Base-by-base conservation (phyloP, 2,329 filamentous ascomycete genomes). In the Xylariaceae sp. region DNA sequence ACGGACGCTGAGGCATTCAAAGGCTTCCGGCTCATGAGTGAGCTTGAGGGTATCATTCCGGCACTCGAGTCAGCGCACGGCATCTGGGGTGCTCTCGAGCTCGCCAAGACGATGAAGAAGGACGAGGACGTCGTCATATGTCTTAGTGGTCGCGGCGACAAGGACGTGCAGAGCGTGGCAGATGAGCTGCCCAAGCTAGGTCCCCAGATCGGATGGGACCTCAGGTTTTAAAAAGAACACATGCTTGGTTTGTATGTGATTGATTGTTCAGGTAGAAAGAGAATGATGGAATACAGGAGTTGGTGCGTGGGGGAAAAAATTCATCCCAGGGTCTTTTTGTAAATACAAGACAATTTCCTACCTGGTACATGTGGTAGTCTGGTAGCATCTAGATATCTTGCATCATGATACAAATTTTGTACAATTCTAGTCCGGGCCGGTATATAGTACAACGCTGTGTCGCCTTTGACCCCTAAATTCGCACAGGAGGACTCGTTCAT, bases 81-180 rank as follows among this genome's bases (percentile, higher is more conserved):
- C 21, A 87, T 99, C 69, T 97, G 84, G 68, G 95, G 93, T 12
- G 93, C 91, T 9, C 79, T 98, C 56, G 86, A 98, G 78, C 78
- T 98, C 57, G 94, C 94, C 60, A 97, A 96, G 86, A 91, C 88
- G 56, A 93, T 97, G 91, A 82, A 83, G 65, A 91, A 92, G 79
- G 92, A 85, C 49, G 79, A 97, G 77, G 92, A 98, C 70, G 79
- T 99, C 24, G 94, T 99, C 58, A 93, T 99, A 62, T 98, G 94
- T 77, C 75, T 99, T 33, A 96, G 90, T 71, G 95, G 95, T 7
- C 83, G 95, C 67, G 95, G 95, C 62, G 95, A 99, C 77, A 99
- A 99, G 86, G 95, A 99, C 72, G 95, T 99, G 57, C 93, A 99
- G 84, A 96, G 91, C 69, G 94, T 99, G 48, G 95, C 95, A 0